Percentiles rank a stretch among this genome's conserved stretches.
phyloP scores from a whole-genome alignment of 169 alveolate species.

The Cryptosporidium viatorum region DNA sequence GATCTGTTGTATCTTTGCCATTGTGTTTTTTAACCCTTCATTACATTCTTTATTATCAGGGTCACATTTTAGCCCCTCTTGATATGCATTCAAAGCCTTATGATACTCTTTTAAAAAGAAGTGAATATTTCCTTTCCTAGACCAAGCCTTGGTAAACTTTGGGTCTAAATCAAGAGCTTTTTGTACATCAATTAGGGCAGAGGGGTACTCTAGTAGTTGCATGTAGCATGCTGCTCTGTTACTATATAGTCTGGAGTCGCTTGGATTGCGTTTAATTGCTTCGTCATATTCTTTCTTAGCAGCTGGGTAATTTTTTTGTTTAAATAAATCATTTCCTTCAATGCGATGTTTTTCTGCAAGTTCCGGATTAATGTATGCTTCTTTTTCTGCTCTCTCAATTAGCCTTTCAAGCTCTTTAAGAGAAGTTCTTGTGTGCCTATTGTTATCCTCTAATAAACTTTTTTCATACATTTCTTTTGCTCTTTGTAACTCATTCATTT shows the following conservation, averaged over 20 bases:
- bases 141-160: slow-evolving; percentile 94
- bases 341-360: slow-evolving; percentile 90
- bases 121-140: slow-evolving; percentile 95
- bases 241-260: slow-evolving; percentile 93
- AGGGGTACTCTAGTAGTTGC: slow-evolving; percentile 94
- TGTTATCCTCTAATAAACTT: slow-evolving; percentile 94
- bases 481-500: slow-evolving; percentile 87
- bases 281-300: slow-evolving; percentile 97
- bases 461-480: slow-evolving; percentile 92
- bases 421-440: slow-evolving; percentile 91
- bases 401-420: slow-evolving; percentile 92
- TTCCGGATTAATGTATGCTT: slow-evolving; percentile 94
- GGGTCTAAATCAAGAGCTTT: slow-evolving; percentile 96
- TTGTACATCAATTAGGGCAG: slow-evolving; percentile 93
- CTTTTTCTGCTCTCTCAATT: slow-evolving; percentile 91
- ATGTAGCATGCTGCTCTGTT: slow-evolving; percentile 97
- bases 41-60: slow-evolving; percentile 90
- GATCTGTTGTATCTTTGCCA: slow-evolving; percentile 87
- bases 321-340: slow-evolving; percentile 91
- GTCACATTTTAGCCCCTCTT: slow-evolving; percentile 93
- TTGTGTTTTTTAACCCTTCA: slow-evolving; percentile 86
- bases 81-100: slow-evolving; percentile 95
- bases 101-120: slow-evolving; percentile 95
- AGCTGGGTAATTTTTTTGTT: slow-evolving; percentile 93
- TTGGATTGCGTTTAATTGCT: slow-evolving; percentile 97